A percentile compares a stretch with the other conserved stretches of the same genome.
Evolutionary conservation across 306 rosid genomes (phyloP).

Genomic region (Echinosophora koreensis): DNA sequence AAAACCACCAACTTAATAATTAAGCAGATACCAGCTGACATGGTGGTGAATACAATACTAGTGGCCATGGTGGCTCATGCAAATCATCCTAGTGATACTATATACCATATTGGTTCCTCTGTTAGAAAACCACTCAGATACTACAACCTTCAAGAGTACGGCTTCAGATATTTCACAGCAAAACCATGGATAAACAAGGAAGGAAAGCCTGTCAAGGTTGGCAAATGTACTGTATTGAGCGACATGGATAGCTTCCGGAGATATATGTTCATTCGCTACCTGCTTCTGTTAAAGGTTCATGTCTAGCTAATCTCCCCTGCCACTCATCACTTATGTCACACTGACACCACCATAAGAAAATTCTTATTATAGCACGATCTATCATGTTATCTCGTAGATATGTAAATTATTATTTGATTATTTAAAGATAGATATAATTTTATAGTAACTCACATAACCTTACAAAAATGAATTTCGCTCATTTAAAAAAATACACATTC

Average conservation of each 20-base stretch:
- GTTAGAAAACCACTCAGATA: conserved; percentile 58
- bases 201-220: conserved; percentile 78
- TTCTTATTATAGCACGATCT: no score
- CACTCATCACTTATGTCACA: no score
- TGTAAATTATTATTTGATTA: no score
- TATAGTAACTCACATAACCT: no score
- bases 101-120: conserved; percentile 83
- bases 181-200: conserved; percentile 85
- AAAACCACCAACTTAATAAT: background rate
- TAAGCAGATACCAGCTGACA: conserved; percentile 86
- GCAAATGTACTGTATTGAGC: conserved; percentile 49
- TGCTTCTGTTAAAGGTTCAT: conserved; percentile 66
- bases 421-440: no score
- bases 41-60: conserved; percentile 87
- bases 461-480: no score
- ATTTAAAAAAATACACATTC: no score
- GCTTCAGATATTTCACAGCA: conserved; percentile 63
- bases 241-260: conserved; percentile 78
- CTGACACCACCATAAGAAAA: background rate
- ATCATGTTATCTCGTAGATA: no score
- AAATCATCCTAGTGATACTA: conserved; percentile 40
- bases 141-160: conserved; percentile 52
- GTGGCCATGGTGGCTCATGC: conserved; percentile 72
- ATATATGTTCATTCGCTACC: conserved; percentile 82
- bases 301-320: background rate